phyloP scores from a whole-genome alignment of 2,329 filamentous ascomycete species.

The Ophiostoma triangulosporum region DNA sequence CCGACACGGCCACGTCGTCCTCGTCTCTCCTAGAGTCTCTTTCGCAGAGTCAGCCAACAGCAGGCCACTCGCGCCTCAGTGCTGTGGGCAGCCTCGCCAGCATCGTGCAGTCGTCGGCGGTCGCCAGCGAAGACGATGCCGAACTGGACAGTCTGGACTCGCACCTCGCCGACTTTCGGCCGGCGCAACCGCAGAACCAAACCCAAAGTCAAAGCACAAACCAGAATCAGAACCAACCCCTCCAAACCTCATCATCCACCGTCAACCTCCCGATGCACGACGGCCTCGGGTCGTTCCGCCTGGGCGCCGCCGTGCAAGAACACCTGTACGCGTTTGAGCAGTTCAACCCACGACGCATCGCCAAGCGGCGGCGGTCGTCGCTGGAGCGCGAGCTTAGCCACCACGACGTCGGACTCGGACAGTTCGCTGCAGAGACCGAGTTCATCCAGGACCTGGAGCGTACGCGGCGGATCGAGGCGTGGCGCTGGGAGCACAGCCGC shows the following conservation, averaged over 20 bases:
- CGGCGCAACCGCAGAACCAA: constrained; percentile 14
- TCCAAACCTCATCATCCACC: not conserved
- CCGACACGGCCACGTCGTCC: constrained; percentile 45
- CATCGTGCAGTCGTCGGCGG: constrained; percentile 39
- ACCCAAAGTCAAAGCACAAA: not conserved
- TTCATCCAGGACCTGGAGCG: constrained; percentile 55
- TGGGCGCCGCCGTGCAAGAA: constrained; percentile 53
- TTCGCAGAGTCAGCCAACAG: constrained; percentile 39
- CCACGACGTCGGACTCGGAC: constrained; percentile 21
- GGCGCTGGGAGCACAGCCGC: constrained; percentile 82
- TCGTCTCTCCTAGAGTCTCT: constrained; percentile 50
- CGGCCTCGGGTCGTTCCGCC: constrained; percentile 72
- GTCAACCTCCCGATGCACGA: constrained; percentile 69
- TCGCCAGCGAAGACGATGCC: constrained; percentile 32
- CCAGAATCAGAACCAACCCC: not conserved
- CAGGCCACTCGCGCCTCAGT: constrained; percentile 60
- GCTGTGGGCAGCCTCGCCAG: constrained; percentile 70
- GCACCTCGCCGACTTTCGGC: constrained; percentile 76
- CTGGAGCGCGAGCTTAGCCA: constrained; percentile 23
- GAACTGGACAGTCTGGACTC: constrained; percentile 91
- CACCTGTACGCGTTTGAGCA: constrained; percentile 82
- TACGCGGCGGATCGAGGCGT: constrained; percentile 74
- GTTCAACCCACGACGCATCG: constrained; percentile 58
- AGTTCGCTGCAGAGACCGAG: constrained; percentile 38
- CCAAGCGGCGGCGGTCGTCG: constrained; percentile 37